These are phyloP conservation scores for Epicoccum nigrum DNA, from an alignment of 2,329 filamentous ascomycete species.

Conservation along the genomic window DNA sequence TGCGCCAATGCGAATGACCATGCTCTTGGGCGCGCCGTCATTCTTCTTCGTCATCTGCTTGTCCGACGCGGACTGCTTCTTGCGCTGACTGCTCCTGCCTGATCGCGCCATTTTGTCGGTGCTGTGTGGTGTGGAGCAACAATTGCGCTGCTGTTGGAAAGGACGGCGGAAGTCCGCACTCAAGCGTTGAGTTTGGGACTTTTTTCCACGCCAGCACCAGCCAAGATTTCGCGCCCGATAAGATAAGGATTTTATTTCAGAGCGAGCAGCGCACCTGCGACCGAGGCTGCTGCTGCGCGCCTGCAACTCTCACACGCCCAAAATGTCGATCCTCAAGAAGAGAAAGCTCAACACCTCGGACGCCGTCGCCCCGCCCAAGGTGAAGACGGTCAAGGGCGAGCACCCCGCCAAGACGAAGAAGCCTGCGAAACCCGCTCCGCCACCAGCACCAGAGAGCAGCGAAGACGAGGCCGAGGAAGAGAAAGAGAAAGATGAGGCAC, in stretches of 20 bases:
- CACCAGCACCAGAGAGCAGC: slow-evolving; percentile 33
- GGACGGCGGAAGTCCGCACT: slow-evolving; percentile 7
- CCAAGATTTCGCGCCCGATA: slow-evolving; percentile 23
- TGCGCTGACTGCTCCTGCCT: slow-evolving; percentile 35
- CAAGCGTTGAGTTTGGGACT: slow-evolving; percentile 5
- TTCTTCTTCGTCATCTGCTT: slow-evolving; percentile 59
- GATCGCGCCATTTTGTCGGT: slow-evolving; percentile 35
- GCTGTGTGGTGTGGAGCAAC: slow-evolving; percentile 3
- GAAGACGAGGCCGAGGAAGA: slow-evolving; percentile 32
- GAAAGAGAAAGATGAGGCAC: slow-evolving; percentile 22
- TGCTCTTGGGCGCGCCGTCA: slow-evolving; percentile 82
- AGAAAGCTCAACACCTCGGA: slow-evolving; percentile 46
- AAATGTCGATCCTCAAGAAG: slow-evolving; percentile 52
- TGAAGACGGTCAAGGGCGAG: slow-evolving; percentile 1
- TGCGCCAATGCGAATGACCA: slow-evolving; percentile 97
- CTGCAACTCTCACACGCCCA: slow-evolving; percentile 5
- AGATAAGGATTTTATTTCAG: slow-evolving; percentile 20
- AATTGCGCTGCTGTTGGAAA: slow-evolving; percentile 1
- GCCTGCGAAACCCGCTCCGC: slow-evolving; percentile 20
- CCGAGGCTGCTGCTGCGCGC: slow-evolving; percentile 4
- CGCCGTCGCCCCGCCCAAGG: slow-evolving; percentile 10
- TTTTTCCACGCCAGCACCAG: slow-evolving; percentile 22
- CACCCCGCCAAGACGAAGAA: slow-evolving; percentile 23
- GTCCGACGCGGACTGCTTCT: slow-evolving; percentile 43
- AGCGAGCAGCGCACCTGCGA: not conserved